A percentile compares a stretch with the other conserved stretches of the same genome.
Conservation (phyloP, 257 asterid genomes). For the Avicennia marina region DNA sequence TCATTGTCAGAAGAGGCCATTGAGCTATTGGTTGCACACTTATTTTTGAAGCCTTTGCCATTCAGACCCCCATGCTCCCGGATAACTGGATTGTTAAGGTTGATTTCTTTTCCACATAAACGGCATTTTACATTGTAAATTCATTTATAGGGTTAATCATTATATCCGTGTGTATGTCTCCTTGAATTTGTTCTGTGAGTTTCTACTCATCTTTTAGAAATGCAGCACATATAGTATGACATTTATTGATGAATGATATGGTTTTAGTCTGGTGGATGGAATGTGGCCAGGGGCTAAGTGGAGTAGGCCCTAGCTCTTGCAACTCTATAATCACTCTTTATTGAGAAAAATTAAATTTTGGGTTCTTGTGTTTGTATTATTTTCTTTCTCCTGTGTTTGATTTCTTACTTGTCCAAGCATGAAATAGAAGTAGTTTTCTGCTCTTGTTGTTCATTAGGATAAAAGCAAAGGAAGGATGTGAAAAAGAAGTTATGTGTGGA, state of each 20-base stretch:
- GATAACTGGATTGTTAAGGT: conserved; percentile 88
- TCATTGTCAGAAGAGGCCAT: conserved; percentile 76
- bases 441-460: neutral
- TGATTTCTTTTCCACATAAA: conserved; percentile 7
- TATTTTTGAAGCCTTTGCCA: conserved; percentile 82
- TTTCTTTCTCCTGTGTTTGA: too few species aligned
- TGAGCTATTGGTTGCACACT: conserved; percentile 85
- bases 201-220: neutral
- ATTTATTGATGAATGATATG: neutral
- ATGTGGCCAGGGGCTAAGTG: neutral
- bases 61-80: conserved; percentile 77
- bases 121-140: neutral
- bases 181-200: neutral
- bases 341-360: neutral
- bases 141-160: neutral
- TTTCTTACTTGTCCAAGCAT: too few species aligned
- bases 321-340: neutral
- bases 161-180: neutral
- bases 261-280: neutral
- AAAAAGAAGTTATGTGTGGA: neutral
- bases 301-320: neutral
- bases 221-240: too few species aligned
- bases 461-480: neutral
- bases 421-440: too few species aligned
- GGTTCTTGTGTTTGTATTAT: neutral